Evolutionary conservation across 306 rosid species (phyloP).

Genomic region (Canavalia ensiformis): DNA sequence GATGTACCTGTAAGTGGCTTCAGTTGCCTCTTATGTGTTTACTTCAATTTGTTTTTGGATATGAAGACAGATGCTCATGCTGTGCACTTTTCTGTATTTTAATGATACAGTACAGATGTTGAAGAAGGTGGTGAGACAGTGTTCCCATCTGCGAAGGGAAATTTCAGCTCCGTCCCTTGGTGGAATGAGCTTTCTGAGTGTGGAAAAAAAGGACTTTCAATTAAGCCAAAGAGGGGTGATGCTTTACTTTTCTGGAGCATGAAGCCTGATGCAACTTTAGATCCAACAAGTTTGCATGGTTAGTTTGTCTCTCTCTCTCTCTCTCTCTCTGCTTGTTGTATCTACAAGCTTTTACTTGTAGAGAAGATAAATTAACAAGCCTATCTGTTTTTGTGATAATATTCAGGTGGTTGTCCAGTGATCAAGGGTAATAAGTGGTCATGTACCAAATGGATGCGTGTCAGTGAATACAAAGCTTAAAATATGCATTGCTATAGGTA

Average conservation of each 20-base stretch:
- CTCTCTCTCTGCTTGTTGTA: slow-evolving; percentile 26
- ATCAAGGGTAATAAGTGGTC: slow-evolving; percentile 97
- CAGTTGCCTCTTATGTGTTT: neutral
- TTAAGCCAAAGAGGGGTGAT: slow-evolving; percentile 95
- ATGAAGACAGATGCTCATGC: slow-evolving; percentile 25
- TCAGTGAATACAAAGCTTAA: slow-evolving; percentile 62
- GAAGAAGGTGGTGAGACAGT: slow-evolving; percentile 99
- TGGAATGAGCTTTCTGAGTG: slow-evolving; percentile 96
- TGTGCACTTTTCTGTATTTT: slow-evolving; percentile 35
- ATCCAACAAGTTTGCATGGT: slow-evolving; percentile 94
- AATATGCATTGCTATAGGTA: slow-evolving; percentile 48
- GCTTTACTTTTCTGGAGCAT: slow-evolving; percentile 99
- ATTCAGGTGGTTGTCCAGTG: slow-evolving; percentile 95
- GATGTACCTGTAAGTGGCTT: slow-evolving; percentile 88
- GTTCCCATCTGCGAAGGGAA: slow-evolving; percentile 91
- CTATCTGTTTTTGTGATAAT: neutral
- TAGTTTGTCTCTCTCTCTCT: slow-evolving; percentile 52
- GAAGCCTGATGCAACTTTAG: slow-evolving; percentile 86
- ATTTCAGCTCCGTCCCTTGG: slow-evolving; percentile 91
- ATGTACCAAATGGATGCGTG: slow-evolving; percentile 88
- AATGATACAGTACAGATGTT: slow-evolving; percentile 82
- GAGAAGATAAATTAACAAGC: slow-evolving; percentile 21
- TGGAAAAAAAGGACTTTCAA: slow-evolving; percentile 82
- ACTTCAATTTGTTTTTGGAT: slow-evolving; percentile 21
- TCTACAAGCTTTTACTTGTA: slow-evolving; percentile 30